These are phyloP conservation scores for Scutellaria baicalensis DNA, from an alignment of 257 asterid species.

Conservation along the genomic window DNA sequence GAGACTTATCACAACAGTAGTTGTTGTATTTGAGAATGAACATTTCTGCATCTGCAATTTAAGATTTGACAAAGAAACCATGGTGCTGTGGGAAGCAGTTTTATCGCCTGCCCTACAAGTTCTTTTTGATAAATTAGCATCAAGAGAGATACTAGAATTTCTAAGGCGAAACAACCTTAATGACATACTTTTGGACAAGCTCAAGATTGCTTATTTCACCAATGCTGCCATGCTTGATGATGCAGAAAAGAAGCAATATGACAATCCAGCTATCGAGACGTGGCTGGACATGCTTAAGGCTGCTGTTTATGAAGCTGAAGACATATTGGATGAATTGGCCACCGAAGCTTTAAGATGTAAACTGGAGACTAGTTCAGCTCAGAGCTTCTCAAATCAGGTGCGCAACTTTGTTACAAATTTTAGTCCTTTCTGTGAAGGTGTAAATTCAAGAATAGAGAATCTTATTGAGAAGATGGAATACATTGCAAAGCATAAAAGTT, in stretches of 20 bases:
- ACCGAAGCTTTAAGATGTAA: constrained; percentile 38
- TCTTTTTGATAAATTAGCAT: constrained; percentile 38
- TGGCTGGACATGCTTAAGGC: constrained; percentile 42
- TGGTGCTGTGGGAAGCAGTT: constrained; percentile 32
- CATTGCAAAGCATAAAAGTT: constrained; percentile 37
- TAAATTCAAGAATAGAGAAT: constrained; percentile 25
- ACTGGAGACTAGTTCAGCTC: constrained; percentile 6
- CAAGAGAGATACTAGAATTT: constrained; percentile 32
- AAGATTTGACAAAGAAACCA: background rate
- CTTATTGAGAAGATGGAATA: constrained; percentile 34
- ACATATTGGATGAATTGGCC: constrained; percentile 39
- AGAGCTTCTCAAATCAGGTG: constrained; percentile 23
- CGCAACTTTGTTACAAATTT: constrained; percentile 15
- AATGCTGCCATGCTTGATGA: constrained; percentile 41
- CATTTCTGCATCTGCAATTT: background rate
- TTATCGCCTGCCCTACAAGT: constrained; percentile 42
- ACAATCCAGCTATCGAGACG: constrained; percentile 35
- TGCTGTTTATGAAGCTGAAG: constrained; percentile 48
- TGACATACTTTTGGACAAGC: constrained; percentile 35
- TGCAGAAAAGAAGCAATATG: constrained; percentile 47
- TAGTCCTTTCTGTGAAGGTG: constrained; percentile 26
- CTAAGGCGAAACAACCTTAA: constrained; percentile 28
- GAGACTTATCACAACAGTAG: background rate
- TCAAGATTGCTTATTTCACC: constrained; percentile 41
- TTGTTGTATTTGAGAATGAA: background rate